Evolutionary conservation across 495 filamentous ascomycete species (phyloP), one percentile per base, ranked within the genome.

Genomic region (Hypoxylon fuscum): DNA sequence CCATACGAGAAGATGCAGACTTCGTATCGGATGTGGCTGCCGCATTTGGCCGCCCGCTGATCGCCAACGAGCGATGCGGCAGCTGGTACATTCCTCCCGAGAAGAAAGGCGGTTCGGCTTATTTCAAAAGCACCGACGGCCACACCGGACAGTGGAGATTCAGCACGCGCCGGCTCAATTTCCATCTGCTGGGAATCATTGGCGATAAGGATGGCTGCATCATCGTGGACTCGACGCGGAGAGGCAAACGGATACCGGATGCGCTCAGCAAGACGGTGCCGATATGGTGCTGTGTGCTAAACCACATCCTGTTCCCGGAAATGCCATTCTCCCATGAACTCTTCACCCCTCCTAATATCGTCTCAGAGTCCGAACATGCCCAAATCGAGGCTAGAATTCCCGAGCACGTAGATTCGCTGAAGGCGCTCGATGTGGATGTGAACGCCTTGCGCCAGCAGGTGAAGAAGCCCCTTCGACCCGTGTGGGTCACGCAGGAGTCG

Each of bases 111-210:
- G 90, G 83, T 12, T 90, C 89, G 46, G 91, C 85, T 5, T 98
- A 98, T 76, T 98, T 97, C 76, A 98, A 98, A 80, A 96, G 91
- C 76, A 98, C 95, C 22, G 95, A 98, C 76, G 95, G 95, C 1
- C 95, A 98, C 77, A 83, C 82, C 0, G 90, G 91, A 15, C 83
- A 95, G 72, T 98, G 94, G 93, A 83, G 85, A 40, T 97, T 97
- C 69, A 96, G 88, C 75, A 81, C 84, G 23, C 81, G 94, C 68
- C 82, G 95, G 52, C 77, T 98, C 66, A 98, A 98, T 68, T 67
- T 96, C 64, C 88, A 93, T 63, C 64, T 98, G 37, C 70, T 98
- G 72, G 74, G 81, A 62, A 56, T 87, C 57, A 83, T 87, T 64
- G 86, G 74, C 44, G 73, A 62, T 42, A 59, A 84, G 73, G 85